phyloP scores from a whole-genome alignment of 2,329 filamentous ascomycete genomes.

The Cryphonectria naterciae region DNA sequence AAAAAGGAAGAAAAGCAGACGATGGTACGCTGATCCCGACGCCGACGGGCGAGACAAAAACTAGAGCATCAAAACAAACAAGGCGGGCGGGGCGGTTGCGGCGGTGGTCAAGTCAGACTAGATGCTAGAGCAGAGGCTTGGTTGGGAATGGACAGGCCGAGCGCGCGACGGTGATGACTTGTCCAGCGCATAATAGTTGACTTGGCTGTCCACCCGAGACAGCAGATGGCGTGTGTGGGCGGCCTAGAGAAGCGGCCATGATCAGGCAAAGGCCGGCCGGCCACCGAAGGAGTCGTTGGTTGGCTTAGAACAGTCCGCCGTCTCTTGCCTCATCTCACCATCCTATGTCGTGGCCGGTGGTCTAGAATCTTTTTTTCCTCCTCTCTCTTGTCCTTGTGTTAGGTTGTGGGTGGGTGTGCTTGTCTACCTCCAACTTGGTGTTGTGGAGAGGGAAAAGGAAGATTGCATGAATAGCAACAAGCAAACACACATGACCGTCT shows the following conservation, averaged over 20 bases:
- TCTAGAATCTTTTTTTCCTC: background rate
- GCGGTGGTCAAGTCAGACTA: background rate
- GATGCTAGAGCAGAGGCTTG: background rate
- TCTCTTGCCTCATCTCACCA: conserved; percentile 1
- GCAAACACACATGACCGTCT: background rate
- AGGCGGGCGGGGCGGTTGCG: background rate
- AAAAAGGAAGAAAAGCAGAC: background rate
- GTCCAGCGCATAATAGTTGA: background rate
- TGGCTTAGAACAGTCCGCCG: conserved; percentile 13
- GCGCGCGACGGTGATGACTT: background rate
- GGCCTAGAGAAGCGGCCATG: conserved; percentile 1
- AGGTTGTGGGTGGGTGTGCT: background rate
- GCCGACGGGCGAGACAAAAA: background rate
- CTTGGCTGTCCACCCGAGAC: background rate
- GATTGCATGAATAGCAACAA: background rate
- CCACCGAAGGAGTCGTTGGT: conserved; percentile 12
- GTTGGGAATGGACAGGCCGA: background rate
- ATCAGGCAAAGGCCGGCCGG: background rate
- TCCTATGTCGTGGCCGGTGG: background rate
- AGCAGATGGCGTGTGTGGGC: background rate
- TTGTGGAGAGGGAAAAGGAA: background rate
- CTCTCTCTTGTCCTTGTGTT: background rate
- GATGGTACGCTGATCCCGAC: background rate
- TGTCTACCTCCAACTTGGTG: background rate
- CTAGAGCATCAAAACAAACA: background rate